Evolutionary conservation across 2,329 filamentous ascomycete genomes (phyloP), one percentile per base, ranked within the genome.

Genomic region (Neonectria faginata): DNA sequence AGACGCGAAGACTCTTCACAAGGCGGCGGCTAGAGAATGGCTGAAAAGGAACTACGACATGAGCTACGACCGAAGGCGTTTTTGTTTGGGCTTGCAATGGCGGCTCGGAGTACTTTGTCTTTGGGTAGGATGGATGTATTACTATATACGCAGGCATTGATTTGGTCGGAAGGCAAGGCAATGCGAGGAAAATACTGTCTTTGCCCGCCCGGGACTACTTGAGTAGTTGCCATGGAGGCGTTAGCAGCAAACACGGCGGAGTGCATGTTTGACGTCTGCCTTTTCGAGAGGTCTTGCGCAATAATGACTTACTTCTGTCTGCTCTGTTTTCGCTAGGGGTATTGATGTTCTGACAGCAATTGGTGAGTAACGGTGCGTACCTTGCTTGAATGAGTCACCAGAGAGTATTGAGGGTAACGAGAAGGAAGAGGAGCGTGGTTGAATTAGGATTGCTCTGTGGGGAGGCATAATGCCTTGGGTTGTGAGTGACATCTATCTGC

Each of bases 61-160:
- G 62, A 65, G 29, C 52, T 56, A 65, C 54, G 62, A 65, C 10
- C 18, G 57, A 42, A 29, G 62, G 62, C 57, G 62, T 64, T 64
- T 64, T 36, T 29, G 14, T 52, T 56, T 45, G 57, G 53, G 31
- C 31, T 52, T 61, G 31, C 39, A 44, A 41, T 36, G 16, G 25
- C 31, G 48, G 20, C 39, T 57, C 29, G 57, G 33, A 33, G 50
- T 48, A 11, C 22, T 61, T 45, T 31, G 29, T n/a, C 33, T 25
- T 57, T 29, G 62, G 48, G 56, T 29, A 52, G 33, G 48, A 65
- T 61, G 62, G 27, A 47, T 61, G 60, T 65, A 61, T 25, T 54
- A 63, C 44, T 59, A 59, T 59, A 55, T 45, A 45, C 48, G 39
- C 11, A 36, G 25, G 18, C 20, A 33, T 39, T 41, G 36, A 45